Evolutionary conservation across 1,284 basidiomycete species (phyloP).

Genomic region (Pseudozyma hubeiensis): DNA sequence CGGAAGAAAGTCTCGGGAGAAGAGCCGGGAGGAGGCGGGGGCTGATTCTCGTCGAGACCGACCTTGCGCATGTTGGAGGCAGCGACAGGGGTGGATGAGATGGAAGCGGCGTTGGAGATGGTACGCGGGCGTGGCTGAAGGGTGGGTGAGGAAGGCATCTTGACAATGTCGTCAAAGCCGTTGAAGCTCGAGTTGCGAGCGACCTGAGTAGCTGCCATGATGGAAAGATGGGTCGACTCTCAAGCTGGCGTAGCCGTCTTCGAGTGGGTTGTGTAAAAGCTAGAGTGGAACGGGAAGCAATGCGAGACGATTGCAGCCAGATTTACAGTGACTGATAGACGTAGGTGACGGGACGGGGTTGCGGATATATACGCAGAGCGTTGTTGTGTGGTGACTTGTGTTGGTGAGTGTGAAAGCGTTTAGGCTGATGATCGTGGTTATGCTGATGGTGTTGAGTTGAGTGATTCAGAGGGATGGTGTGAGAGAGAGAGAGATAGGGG

Average conservation of each 20-base stretch:
- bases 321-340: neutral
- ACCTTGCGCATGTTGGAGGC: constrained; percentile 52
- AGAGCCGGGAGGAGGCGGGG: constrained; percentile 52
- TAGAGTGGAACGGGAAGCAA: neutral
- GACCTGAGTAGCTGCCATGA: constrained; percentile 52
- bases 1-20: constrained; percentile 57
- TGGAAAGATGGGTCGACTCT: constrained; percentile 16
- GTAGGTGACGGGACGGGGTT: too few relatives aligned
- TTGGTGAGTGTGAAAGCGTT: too few relatives aligned
- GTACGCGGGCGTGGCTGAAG: constrained; percentile 35
- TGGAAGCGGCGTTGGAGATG: constrained; percentile 15
- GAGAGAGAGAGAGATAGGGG: neutral
- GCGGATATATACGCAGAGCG: too few relatives aligned
- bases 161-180: constrained; percentile 52
- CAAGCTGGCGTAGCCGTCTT: constrained; percentile 39
- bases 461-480: neutral
- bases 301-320: neutral
- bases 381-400: too few relatives aligned
- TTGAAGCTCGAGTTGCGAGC: constrained; percentile 48
- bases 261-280: constrained; percentile 12
- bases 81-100: constrained; percentile 3
- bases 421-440: neutral
- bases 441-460: neutral
- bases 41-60: constrained; percentile 55
- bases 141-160: constrained; percentile 45